Evolutionary conservation across 306 rosid genomes (phyloP).

Genomic region (Cucumis cinereus): DNA sequence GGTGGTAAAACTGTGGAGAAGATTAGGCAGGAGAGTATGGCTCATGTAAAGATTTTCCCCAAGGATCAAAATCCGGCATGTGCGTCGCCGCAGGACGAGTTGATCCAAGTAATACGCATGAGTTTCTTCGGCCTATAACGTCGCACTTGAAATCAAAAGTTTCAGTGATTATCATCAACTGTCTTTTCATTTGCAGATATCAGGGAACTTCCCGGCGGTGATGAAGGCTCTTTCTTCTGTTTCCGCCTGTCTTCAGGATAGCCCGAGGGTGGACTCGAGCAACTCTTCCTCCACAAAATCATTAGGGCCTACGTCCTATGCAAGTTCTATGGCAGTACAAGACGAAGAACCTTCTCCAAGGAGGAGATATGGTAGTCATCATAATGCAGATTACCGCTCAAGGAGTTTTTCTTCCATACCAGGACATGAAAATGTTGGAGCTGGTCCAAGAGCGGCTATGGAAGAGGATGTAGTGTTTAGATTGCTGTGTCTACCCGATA

Average conservation of each 20-base stretch:
- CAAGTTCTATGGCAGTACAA: conserved; percentile 22
- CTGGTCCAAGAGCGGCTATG: conserved; percentile 38
- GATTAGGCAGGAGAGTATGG: conserved; percentile 62
- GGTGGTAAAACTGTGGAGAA: conserved; percentile 60
- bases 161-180: background rate
- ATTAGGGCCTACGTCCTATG: conserved; percentile 24
- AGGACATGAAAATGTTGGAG: conserved; percentile 40
- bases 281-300: conserved; percentile 35
- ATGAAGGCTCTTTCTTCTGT: conserved; percentile 69
- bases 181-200: conserved; percentile 32
- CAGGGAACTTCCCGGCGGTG: conserved; percentile 46
- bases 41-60: conserved; percentile 54
- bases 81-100: conserved; percentile 46
- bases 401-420: conserved; percentile 45
- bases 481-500: conserved; percentile 65
- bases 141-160: background rate
- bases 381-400: conserved; percentile 38
- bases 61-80: conserved; percentile 41
- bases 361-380: conserved; percentile 30
- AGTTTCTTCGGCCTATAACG: background rate
- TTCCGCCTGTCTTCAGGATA: conserved; percentile 53
- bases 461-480: conserved; percentile 83
- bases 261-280: conserved; percentile 25
- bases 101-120: conserved; percentile 42
- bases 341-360: conserved; percentile 39